Percentiles rank a stretch among this genome's conserved stretches.
Evolutionary conservation across 2,329 filamentous ascomycete species (phyloP).

Genomic region (Penicillium paneum): DNA sequence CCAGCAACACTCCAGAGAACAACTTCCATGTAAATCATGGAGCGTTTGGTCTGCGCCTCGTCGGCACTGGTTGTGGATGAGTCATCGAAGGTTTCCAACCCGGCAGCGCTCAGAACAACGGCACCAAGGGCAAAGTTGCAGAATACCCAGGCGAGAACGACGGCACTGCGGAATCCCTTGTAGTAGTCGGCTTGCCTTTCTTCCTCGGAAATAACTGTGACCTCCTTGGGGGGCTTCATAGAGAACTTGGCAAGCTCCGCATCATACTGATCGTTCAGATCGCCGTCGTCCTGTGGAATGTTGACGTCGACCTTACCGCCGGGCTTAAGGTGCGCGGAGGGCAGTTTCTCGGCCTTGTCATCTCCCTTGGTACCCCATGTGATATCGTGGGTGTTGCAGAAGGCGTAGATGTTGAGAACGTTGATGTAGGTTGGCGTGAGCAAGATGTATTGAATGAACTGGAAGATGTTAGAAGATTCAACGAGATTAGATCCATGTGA

Average conservation of each 20-base stretch:
- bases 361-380: slow-evolving; percentile 98
- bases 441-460: slow-evolving; percentile 88
- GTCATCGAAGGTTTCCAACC: slow-evolving; percentile 64
- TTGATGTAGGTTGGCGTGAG: slow-evolving; percentile 97
- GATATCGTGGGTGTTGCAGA: slow-evolving; percentile 97
- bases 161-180: slow-evolving; percentile 86
- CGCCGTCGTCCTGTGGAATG: slow-evolving; percentile 82
- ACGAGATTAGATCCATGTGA: neutral
- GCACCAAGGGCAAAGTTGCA: slow-evolving; percentile 87
- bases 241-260: slow-evolving; percentile 72
- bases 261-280: slow-evolving; percentile 94
- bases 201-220: slow-evolving; percentile 46
- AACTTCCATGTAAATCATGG: slow-evolving; percentile 79
- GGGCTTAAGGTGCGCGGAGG: slow-evolving; percentile 83
- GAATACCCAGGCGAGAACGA: slow-evolving; percentile 95
- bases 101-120: slow-evolving; percentile 80
- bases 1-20: slow-evolving; percentile 87
- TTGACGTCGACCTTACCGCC: slow-evolving; percentile 91
- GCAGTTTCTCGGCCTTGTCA: slow-evolving; percentile 88
- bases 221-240: slow-evolving; percentile 69
- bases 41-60: slow-evolving; percentile 53
- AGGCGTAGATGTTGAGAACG: slow-evolving; percentile 97
- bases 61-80: slow-evolving; percentile 27
- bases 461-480: neutral
- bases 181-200: slow-evolving; percentile 98